Evolutionary conservation across 805 yeast genomes (phyloP).

Genomic region (Hanseniaspora meyeri): DNA sequence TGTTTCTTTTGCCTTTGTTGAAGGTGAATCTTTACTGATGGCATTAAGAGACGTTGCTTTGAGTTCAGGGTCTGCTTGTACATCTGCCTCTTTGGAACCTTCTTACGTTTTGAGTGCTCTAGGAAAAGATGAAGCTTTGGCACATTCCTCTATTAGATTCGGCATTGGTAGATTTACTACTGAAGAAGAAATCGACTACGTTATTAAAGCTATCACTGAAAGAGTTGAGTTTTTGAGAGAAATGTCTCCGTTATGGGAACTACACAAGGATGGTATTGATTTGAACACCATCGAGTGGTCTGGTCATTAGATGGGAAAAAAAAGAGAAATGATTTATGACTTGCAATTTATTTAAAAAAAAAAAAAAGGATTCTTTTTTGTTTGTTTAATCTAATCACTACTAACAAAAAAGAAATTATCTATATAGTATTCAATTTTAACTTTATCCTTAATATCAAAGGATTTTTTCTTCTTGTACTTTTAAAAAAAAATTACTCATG

Average conservation of each 20-base stretch:
- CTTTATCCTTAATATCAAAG: no score
- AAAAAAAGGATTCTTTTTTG: no score
- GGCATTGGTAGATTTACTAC: slow-evolving; percentile 97
- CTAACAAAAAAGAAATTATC: no score
- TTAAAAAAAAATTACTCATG: no score
- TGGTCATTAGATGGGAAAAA: slow-evolving; percentile 50
- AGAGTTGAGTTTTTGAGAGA: slow-evolving; percentile 86
- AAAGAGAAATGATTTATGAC: background rate
- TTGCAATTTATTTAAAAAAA: background rate
- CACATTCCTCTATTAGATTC: slow-evolving; percentile 95
- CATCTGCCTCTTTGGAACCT: slow-evolving; percentile 96
- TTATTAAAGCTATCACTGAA: slow-evolving; percentile 72
- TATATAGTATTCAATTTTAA: no score
- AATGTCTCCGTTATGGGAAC: slow-evolving; percentile 93
- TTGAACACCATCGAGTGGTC: slow-evolving; percentile 92
- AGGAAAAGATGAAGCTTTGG: slow-evolving; percentile 96
- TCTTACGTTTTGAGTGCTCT: slow-evolving; percentile 91
- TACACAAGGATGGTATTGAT: slow-evolving; percentile 98
- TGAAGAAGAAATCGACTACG: slow-evolving; percentile 90
- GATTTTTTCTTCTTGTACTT: no score
- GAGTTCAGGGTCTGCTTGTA: slow-evolving; percentile 95
- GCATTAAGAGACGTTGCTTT: slow-evolving; percentile 94
- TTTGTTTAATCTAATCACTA: no score
- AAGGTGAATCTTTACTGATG: slow-evolving; percentile 95
- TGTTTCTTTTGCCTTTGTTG: slow-evolving; percentile 91